These are phyloP conservation scores for Amauroascus verrucosus DNA, from an alignment of 2,329 filamentous ascomycete genomes.

Conservation along the genomic window DNA sequence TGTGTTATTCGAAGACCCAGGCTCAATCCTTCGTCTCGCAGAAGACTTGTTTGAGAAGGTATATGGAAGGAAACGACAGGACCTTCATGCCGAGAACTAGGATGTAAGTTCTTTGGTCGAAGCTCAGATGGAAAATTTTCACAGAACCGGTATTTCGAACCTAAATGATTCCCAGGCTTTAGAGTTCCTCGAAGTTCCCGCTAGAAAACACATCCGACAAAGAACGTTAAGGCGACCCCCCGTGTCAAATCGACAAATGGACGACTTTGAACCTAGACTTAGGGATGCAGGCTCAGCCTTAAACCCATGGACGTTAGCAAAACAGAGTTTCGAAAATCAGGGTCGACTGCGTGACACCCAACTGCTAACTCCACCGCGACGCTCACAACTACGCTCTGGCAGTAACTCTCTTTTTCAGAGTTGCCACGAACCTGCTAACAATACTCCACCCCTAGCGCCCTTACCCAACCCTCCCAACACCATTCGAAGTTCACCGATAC, in stretches of 20 bases:
- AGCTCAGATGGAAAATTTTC: not conserved
- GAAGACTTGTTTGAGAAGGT: constrained; percentile 36
- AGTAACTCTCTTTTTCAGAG: not conserved
- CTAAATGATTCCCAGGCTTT: too few species aligned
- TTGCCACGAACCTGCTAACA: not conserved
- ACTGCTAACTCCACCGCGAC: constrained; percentile 16
- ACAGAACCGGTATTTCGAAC: not conserved
- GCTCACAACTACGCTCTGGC: not conserved
- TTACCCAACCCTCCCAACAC: not conserved
- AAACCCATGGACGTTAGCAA: constrained; percentile 32
- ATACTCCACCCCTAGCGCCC: not conserved
- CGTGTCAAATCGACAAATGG: not conserved
- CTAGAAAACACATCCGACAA: not conserved
- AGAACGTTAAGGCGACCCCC: not conserved
- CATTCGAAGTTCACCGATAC: not conserved
- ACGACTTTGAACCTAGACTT: not conserved
- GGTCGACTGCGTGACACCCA: constrained; percentile 11
- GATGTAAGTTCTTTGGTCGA: not conserved
- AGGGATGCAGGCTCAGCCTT: not conserved
- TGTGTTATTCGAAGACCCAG: constrained; percentile 46
- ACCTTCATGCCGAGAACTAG: not conserved
- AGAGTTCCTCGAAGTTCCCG: too few species aligned
- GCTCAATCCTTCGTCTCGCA: constrained; percentile 35
- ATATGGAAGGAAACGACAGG: constrained; percentile 28
- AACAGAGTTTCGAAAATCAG: constrained; percentile 19